Evolutionary conservation across 2,329 filamentous ascomycete species (phyloP), one percentile per base, ranked within the genome.

Genomic region (Shiraia bambusicola): DNA sequence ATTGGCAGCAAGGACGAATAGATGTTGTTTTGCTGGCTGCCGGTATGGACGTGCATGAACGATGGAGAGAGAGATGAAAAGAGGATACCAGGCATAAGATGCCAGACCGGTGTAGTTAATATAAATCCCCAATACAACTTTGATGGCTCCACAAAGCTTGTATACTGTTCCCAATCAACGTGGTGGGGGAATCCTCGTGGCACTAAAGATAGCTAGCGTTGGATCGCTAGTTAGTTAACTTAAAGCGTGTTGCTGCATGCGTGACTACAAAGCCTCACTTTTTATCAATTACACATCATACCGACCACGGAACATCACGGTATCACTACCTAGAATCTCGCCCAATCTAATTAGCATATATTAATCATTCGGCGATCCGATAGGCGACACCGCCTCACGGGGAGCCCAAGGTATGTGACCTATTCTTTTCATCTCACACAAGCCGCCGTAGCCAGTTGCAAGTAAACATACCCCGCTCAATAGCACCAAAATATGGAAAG

Each of bases 1-100:
- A 71, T 71, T 45, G 63, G 66, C 15, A 49, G 54, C 49, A 67
- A 65, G 56, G 56, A 65, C 42, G 59, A 58, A 46, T 62, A 60
- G 34, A 36, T 22, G 9, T 6, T 10, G 17, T 27, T 7, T 17
- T 9, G 9, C 6, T 16, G 10, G 13, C n/a, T 6, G 11, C 6
- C 7, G 9, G 16, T 19, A 17, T 11, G 19, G 16, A 22, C 10
- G 14, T 13, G n/a, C n/a, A n/a, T n/a, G n/a, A n/a, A n/a, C 8
- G 31, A 19, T 28, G 36, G 24, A 25, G 41, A 52, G 25, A 34
- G 42, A 30, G 27, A 46, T 49, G 24, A 40, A 49, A 50, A 47
- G 28, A 57, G 58, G 53, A 59, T 59, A 58, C 56, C 56, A 59
- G 43, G 45, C 46, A 45, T 15, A 39, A 24, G n/a, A 27, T 30